Evolutionary conservation across 2,329 filamentous ascomycete species (phyloP).

Genomic region (Monosporascus sp.): DNA sequence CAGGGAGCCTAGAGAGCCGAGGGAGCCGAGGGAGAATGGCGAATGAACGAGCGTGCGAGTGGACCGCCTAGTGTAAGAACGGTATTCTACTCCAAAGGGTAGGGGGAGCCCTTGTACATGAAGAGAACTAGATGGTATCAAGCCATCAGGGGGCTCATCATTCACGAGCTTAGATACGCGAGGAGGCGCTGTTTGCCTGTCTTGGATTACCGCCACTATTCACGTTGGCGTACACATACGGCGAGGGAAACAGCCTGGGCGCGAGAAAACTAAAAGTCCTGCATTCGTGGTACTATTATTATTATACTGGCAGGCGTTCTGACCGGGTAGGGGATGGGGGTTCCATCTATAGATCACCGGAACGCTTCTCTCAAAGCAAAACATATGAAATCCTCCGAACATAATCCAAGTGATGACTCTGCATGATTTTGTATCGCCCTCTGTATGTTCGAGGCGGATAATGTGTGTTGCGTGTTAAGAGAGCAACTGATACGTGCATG

Average conservation of each 20-base stretch:
- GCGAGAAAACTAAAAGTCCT: not conserved
- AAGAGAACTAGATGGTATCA: not conserved
- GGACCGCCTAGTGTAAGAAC: too few species aligned
- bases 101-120: not conserved
- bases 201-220: not conserved
- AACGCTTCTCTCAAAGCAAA: too few species aligned
- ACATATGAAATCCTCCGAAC: too few species aligned
- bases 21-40: constrained; percentile 17
- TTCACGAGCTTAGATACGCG: not conserved
- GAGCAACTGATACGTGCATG: too few species aligned
- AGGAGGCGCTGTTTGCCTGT: not conserved
- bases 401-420: too few species aligned
- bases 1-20: constrained; percentile 41
- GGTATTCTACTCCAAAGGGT: not conserved
- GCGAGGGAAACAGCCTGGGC: not conserved
- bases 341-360: not conserved
- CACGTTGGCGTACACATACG: not conserved
- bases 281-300: not conserved
- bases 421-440: too few species aligned
- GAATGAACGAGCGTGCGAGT: constrained; percentile 9
- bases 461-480: too few species aligned
- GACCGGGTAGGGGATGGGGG: not conserved
- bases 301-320: not conserved
- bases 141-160: not conserved
- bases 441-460: too few species aligned